Conservation (phyloP, 331 rosid genomes). For the Cydonia oblonga region DNA sequence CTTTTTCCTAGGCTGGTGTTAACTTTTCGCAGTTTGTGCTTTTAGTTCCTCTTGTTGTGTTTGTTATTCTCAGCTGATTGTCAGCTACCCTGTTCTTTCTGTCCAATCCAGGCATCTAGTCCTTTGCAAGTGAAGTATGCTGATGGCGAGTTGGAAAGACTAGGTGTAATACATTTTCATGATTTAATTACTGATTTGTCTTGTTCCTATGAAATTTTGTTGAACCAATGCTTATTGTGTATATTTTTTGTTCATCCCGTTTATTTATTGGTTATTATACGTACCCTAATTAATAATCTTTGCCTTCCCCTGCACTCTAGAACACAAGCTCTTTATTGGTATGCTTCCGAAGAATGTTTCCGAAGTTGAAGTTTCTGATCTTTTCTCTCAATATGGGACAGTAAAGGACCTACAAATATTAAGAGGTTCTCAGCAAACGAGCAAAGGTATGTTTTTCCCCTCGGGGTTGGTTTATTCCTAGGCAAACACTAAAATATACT, state of each 20-base stretch:
- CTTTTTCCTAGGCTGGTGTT: not conserved
- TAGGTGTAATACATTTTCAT: slow-evolving; percentile 45
- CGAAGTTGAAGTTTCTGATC: slow-evolving; percentile 63
- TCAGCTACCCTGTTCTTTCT: slow-evolving; percentile 22
- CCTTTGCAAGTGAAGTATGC: slow-evolving; percentile 99
- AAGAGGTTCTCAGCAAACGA: slow-evolving; percentile 91
- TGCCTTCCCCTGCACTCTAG: slow-evolving; percentile 32
- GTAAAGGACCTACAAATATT: slow-evolving; percentile 85
- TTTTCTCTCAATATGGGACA: slow-evolving; percentile 66
- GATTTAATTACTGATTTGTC: slow-evolving; percentile 9
- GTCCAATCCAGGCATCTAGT: slow-evolving; percentile 82
- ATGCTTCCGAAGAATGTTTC: slow-evolving; percentile 97
- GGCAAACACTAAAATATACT: not conserved
- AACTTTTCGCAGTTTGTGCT: slow-evolving; percentile 3
- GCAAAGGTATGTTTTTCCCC: slow-evolving; percentile 87
- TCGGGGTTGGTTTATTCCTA: too few relatives aligned
- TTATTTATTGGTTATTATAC: not conserved
- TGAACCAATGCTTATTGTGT: slow-evolving; percentile 3
- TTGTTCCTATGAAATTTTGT: slow-evolving; percentile 10
- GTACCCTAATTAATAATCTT: slow-evolving; percentile 15
- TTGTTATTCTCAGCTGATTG: slow-evolving; percentile 23
- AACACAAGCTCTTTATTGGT: slow-evolving; percentile 92
- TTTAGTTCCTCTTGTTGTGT: slow-evolving; percentile 4
- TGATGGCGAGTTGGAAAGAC: slow-evolving; percentile 97
- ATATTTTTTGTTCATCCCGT: not conserved